A percentile compares a stretch with the other conserved stretches of the same genome.
Conservation (phyloP, 164 flowering plant species). For the Cinnamomum micranthum region DNA sequence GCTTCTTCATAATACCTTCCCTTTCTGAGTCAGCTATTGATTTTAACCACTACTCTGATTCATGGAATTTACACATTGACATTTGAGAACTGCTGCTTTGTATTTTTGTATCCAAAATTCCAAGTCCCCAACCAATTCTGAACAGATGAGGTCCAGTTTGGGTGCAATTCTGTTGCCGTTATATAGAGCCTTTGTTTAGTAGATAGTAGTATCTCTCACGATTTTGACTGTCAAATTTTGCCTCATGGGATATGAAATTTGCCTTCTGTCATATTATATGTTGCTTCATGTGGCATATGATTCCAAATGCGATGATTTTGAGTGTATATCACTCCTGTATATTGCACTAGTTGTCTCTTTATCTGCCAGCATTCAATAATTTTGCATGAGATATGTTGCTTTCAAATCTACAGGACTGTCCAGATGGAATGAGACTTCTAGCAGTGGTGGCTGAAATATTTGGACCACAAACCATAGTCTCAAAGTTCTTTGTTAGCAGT, state of each 20-base stretch:
- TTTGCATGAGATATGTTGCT: neutral
- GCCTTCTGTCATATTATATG: neutral
- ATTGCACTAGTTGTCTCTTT: neutral
- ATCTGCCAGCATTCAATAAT: neutral
- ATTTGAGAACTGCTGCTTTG: too few relatives aligned
- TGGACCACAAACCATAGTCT: constrained; percentile 60
- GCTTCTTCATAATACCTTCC: too few relatives aligned
- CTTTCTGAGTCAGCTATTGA: too few relatives aligned
- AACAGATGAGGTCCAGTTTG: too few relatives aligned
- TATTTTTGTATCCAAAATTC: too few relatives aligned
- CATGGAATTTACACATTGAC: too few relatives aligned
- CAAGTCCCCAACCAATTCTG: too few relatives aligned
- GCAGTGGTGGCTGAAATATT: constrained; percentile 55
- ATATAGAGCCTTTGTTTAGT: too few relatives aligned
- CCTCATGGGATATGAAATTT: neutral
- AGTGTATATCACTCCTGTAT: neutral
- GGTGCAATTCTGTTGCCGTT: too few relatives aligned
- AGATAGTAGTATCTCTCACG: too few relatives aligned
- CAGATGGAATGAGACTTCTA: constrained; percentile 54
- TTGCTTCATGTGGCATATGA: neutral
- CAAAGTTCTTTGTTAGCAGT: constrained; percentile 23
- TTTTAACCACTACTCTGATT: too few relatives aligned
- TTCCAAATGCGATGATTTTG: neutral
- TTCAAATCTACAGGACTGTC: constrained; percentile 48
- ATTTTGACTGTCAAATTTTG: too few relatives aligned